Base-by-base conservation (phyloP, 2,329 filamentous ascomycete genomes). In the Cytospora leucostoma region DNA sequence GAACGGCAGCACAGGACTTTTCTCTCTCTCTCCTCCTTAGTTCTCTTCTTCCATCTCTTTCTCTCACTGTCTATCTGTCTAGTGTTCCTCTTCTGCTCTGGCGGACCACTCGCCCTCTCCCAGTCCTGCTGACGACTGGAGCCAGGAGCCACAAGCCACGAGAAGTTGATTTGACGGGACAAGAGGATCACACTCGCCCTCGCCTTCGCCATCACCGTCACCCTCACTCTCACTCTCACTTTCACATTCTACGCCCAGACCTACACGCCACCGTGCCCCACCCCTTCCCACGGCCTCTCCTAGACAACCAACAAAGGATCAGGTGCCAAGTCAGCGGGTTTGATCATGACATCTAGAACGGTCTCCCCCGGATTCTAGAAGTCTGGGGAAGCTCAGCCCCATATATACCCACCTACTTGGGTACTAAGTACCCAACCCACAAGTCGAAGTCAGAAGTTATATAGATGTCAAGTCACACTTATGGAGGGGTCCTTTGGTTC, bases 331-430 rank as follows among this genome's bases (percentile, higher is more conserved):
- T 10, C 19, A 47, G 15, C 19, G 7, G n/a, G 11, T n/a, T 11
- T 12, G 44, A 47, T 12, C 40, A 44, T 38, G 34, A 55, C 60
- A 53, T 62, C 60, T 62, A 62, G 60, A 62, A 62, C 60, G 44
- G 19, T 58, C 60, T 52, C 27, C 34, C 58, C 51, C 50, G 17
- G n/a, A 3, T 62, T 12, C 53, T 49, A 47, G 59, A 53, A 33
- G 33, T 21, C 13, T 13, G 40, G n/a, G 53, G 53, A 47, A 56
- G n/a, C 44, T 37, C 35, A 37, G 35, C 12, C 12, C 35, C 35
- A 10, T 10, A 37, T 10, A 37, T 10, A 37, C 2, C 12, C 35
- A 37, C 35, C 12, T 37, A 37, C 35, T 27, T 27, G 27, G 27
- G 27, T 27, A 4, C 27, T 27, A 4, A 4, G 27, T 27, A 4